Conservation (phyloP, 1,139 yeast species). For the Pneumocystis oryctolagi region DNA sequence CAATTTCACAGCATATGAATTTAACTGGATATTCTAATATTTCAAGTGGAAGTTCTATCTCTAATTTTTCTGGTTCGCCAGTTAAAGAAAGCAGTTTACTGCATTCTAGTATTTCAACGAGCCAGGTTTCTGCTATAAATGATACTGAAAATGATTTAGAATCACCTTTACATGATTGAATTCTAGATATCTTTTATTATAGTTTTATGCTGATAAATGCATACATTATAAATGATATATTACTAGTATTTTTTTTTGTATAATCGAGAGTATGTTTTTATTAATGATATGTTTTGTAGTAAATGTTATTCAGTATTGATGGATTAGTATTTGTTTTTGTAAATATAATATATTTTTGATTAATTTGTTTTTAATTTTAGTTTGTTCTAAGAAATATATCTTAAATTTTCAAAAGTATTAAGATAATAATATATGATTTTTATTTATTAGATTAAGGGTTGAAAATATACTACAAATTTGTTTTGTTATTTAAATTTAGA, state of each 20-base stretch:
- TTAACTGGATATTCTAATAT: constrained; percentile 5
- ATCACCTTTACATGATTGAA: background rate
- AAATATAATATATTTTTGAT: too few relatives aligned
- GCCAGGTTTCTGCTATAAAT: constrained; percentile 6
- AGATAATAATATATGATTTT: background rate
- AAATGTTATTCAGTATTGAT: too few relatives aligned
- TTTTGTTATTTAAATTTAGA: too few relatives aligned
- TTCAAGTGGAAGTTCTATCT: constrained; percentile 2
- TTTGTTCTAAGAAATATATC: too few relatives aligned
- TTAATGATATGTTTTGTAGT: too few relatives aligned
- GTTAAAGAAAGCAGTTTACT: constrained; percentile 17
- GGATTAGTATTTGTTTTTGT: too few relatives aligned
- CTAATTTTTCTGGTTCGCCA: constrained; percentile 14
- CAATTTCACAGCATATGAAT: constrained; percentile 24
- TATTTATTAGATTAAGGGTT: background rate
- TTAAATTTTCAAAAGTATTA: background rate
- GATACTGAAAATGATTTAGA: constrained; percentile 4
- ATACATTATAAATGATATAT: background rate
- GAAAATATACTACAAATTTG: background rate
- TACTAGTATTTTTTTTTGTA: background rate
- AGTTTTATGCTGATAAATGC: background rate
- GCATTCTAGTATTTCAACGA: constrained; percentile 11
- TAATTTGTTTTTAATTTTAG: too few relatives aligned
- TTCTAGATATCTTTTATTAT: background rate
- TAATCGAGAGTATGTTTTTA: background rate